Base-by-base conservation (phyloP, 495 filamentous ascomycete genomes). In the Penicillium roqueforti region DNA sequence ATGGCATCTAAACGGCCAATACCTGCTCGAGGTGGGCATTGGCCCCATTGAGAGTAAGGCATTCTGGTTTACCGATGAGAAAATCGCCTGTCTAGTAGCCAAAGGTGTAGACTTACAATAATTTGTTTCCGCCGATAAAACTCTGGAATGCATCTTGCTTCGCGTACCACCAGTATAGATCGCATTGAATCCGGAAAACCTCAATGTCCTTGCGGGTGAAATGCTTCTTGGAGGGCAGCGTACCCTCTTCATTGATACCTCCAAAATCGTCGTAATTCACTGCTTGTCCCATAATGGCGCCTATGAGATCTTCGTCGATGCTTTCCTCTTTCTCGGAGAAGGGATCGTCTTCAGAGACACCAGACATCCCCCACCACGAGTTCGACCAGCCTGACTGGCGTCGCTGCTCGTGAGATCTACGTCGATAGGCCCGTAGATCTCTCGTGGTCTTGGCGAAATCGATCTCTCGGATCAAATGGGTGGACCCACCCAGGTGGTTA, bases 81-180 rank as follows among this genome's bases (percentile, higher is more conserved):
- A 37, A 70, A 65, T 43, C 47, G 32, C 25, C 3, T 20, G 19
- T 8, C 28, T 14, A 13, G 9, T 43, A 28, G 23, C 3, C 10
- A 34, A 39, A 40, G n/a, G 37, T 6, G 14, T 39, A 23, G 34
- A 79, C 91, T 79, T 72, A 96, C 92, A 95, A 83, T 28, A 92
- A 77, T 45, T 79, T 76, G 54, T 91, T 89, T 2, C 89, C 93
- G 60, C 93, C 92, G 32, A 98, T 72, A 53, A 97, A 79, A 63
- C 90, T 91, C 67, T 97, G 92, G 60, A 91, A 89, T 6, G 86
- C 81, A 70, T 98, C 93, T 70, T 96, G 92, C 71, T 96, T 95
- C 50, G 79, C 84, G 69, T 87, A 98, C 91, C 90, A 97, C 93
- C 93, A 98, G 72, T 87, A 95, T 26, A 98, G 75, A 70, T 98